phyloP scores from a whole-genome alignment of 495 filamentous ascomycete genomes.

The Xylaria castorea region DNA sequence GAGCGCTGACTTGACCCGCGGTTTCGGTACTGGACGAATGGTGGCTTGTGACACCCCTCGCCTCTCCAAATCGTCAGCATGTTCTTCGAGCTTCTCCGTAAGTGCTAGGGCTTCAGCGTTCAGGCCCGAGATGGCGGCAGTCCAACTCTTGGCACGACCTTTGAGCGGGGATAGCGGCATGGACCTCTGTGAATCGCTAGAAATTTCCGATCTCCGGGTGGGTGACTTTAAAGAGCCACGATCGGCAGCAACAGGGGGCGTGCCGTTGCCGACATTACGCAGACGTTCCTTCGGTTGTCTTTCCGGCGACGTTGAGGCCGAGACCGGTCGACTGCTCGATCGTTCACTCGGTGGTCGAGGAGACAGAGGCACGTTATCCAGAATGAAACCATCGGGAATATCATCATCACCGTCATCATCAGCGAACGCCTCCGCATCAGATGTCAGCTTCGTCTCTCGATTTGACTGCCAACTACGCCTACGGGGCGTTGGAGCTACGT shows the following conservation, averaged over 20 bases:
- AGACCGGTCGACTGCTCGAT: constrained; percentile 55
- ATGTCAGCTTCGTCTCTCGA: constrained; percentile 71
- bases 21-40: constrained; percentile 51
- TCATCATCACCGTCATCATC: constrained; percentile 87
- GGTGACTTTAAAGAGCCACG: constrained; percentile 58
- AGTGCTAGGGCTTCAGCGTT: constrained; percentile 88
- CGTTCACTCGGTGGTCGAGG: constrained; percentile 77
- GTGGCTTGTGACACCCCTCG: constrained; percentile 35
- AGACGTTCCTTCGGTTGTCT: constrained; percentile 54
- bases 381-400: constrained; percentile 85
- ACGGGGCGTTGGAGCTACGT: constrained; percentile 49
- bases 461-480: constrained; percentile 75
- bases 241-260: constrained; percentile 55
- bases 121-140: constrained; percentile 74
- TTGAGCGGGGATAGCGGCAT: constrained; percentile 43
- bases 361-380: constrained; percentile 96
- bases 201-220: constrained; percentile 50
- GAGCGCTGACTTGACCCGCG: constrained; percentile 60
- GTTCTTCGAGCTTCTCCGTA: constrained; percentile 86
- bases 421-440: constrained; percentile 84
- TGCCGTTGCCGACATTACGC: constrained; percentile 62
- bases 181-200: constrained; percentile 32
- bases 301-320: constrained; percentile 65
- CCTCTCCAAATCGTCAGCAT: constrained; percentile 70
- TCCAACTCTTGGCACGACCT: constrained; percentile 85